Conservation (phyloP, 371 early-diverging fungal species). For the Parasitella parasitica region DNA sequence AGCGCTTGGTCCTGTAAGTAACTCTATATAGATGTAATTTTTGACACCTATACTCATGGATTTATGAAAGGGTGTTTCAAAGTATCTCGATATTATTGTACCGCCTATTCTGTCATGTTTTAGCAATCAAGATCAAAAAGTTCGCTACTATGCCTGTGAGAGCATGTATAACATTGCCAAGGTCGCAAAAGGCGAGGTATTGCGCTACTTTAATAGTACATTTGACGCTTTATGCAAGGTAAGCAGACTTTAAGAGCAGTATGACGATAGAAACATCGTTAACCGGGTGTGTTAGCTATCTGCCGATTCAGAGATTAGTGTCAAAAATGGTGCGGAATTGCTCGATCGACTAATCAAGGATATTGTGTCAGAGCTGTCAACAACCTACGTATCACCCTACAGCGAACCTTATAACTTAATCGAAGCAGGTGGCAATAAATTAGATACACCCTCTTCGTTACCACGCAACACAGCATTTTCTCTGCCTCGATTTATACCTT, state of each 20-base stretch:
- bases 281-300: slow-evolving; percentile 51
- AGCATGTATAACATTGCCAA: slow-evolving; percentile 95
- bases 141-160: slow-evolving; percentile 94
- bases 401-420: slow-evolving; percentile 28
- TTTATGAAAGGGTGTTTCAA: slow-evolving; percentile 68
- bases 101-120: slow-evolving; percentile 92
- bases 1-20: slow-evolving; percentile 75
- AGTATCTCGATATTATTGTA: slow-evolving; percentile 73
- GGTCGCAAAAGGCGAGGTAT: slow-evolving; percentile 80
- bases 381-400: slow-evolving; percentile 57
- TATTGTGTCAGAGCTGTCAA: slow-evolving; percentile 85
- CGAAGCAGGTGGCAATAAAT: slow-evolving; percentile 25
- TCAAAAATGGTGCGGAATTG: slow-evolving; percentile 87
- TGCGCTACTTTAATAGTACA: slow-evolving; percentile 89
- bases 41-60: no score
- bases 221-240: slow-evolving; percentile 92
- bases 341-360: slow-evolving; percentile 90
- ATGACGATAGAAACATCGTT: no score
- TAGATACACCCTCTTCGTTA: slow-evolving; percentile 26
- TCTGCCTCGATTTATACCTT: slow-evolving; percentile 84
- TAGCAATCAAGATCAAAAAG: slow-evolving; percentile 82
- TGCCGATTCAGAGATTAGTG: slow-evolving; percentile 82
- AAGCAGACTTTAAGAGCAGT: no score
- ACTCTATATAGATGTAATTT: no score
- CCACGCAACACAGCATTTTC: slow-evolving; percentile 68